Evolutionary conservation across 805 yeast genomes (phyloP), one percentile per base, ranked within the genome.

Genomic region (Saturnispora diversa): DNA sequence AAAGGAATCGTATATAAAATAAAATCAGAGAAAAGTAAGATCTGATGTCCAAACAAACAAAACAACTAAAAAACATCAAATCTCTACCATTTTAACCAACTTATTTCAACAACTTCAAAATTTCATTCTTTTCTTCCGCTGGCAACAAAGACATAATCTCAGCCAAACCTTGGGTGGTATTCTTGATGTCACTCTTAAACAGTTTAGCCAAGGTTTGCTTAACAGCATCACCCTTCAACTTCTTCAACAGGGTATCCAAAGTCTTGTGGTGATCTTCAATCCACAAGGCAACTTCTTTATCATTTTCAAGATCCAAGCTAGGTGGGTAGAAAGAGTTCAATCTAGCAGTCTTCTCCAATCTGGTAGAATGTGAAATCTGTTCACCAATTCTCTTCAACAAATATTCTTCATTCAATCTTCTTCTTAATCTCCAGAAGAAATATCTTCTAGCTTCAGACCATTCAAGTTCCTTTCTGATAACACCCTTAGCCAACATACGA

Each of bases 381-480:
- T 75, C 78, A 40, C 77, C 75, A 50, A 88, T 74, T 58, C 83
- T 74, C 62, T 74, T 78, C 61, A 86, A 68, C 59, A 90, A 69
- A 64, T 86, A 85, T 63, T 85, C 94, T 66, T 92, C 98, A 59
- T 84, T 80, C 63, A 92, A 70, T 63, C 96, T 85, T 67, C 98
- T 82, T 69, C 97, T 84, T 47, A 86, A 75, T 65, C 99, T 80
- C 98, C 98, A 92, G 92, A 85, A 92, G 79, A 92, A 92, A 78
- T 74, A 84, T 57, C 97, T 79, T 72, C 99, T 85, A 23, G 97
- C 75, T 37, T 87, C 72, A 34, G 64, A 62, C 96, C 96, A 88
- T 55, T 82, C 78, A 40, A 92, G 66, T 53, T 86, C 92, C 59
- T 83, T 81, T 52, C 82, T 74, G 54, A 92, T 86, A 44, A 81